Base-by-base conservation (phyloP, 2,329 filamentous ascomycete genomes). In the Chaetomiaceae sp. region DNA sequence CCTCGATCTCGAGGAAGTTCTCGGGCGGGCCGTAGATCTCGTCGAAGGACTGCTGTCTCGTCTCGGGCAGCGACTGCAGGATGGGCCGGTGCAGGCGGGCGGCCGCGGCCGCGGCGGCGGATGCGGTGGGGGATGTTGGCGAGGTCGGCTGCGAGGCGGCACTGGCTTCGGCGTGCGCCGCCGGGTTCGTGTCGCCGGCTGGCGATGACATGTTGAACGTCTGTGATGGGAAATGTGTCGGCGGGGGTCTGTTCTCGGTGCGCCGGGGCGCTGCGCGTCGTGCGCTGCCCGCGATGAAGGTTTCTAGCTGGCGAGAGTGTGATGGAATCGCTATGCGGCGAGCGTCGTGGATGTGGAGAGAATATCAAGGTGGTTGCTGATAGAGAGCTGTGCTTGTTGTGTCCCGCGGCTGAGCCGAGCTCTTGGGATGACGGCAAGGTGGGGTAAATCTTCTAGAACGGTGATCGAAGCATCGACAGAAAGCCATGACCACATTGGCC, bases 1-100 rank as follows among this genome's bases (percentile, higher is more conserved):
- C 90, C 80, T 99, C 94, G 60, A 99, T 96, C 78, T 99, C 94
- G 51, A 99, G 82, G 69, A 97, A 96, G 78, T 99, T 99, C 79
- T 99, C 94, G 6, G 94, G 94, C 44, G 92, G 90, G 14, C 91
- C 94, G 72, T 99, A 99, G 71, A 97, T 96, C 80, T 99, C 94
- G 75, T 99, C 94, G 69, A 96, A 97, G 68, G 88, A 94, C 78
- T 99, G 94, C 74, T 89, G 84, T 66, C 91, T 88, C 63, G 88
- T 83, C 68, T 85, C 83, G 44, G 83, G 83, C 75, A 86, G 82
- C 59, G 82, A 79, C 72, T 84, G 81, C 76, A 86, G 78, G 66
- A 79, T 80, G 63, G 78, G 77, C 57, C 76, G 72, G 63, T 77
- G 76, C 46, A 69, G 65, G 57, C 72, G 66, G 49, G 69, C 71